Base-by-base conservation (phyloP, 345 rosid genomes). In the Sonneratia alba region DNA sequence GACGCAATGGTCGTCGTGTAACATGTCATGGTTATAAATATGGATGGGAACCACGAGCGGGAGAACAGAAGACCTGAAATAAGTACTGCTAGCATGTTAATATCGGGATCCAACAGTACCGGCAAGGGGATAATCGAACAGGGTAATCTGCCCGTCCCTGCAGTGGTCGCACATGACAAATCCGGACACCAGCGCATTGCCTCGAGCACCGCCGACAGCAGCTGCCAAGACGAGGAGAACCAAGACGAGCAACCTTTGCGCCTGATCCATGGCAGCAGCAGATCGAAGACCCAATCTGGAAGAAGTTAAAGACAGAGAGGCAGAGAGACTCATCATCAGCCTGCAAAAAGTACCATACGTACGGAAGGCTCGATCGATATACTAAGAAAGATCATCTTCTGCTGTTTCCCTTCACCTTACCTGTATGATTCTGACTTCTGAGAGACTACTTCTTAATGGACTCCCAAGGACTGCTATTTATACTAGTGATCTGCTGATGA, bases 121-220 rank as follows among this genome's bases (percentile, higher is more conserved):
- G 5, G 78, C 71, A 75, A 91, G 71, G 32, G 97, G 97, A 72
- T 88, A 87, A 80, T 90, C 98, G 15, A 90, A 86, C 75, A 85
- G 74, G 76, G 97, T 88, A 59, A 32, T 72, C 42, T 84, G 83
- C 57, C 96, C 98, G 76, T 91, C 96, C 70, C 88, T 94, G 87
- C 98, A 94, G 76, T 87, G 97, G 82, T 94, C 96, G 69, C 98
- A 91, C 80, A 86, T 83, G 71, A 91, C 97, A 0, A 85, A 69
- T 51, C 98, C 98, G 4, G 84, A 76, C 63, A 91, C 96, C 51
- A 84, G 72, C 37, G 91, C 88, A 74, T 82, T 77, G 21, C 91
- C 95, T 36, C 56, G 74, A 43, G 83, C 72, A 65, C 81, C 87
- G 83, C 80, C 77, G 70, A 81, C 67, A 75, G 84, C 79, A 48